Percentiles rank a stretch among this genome's conserved stretches.
Evolutionary conservation across 208 protist genomes (phyloP).

Genomic region (Endotrypanum monterogeii): DNA sequence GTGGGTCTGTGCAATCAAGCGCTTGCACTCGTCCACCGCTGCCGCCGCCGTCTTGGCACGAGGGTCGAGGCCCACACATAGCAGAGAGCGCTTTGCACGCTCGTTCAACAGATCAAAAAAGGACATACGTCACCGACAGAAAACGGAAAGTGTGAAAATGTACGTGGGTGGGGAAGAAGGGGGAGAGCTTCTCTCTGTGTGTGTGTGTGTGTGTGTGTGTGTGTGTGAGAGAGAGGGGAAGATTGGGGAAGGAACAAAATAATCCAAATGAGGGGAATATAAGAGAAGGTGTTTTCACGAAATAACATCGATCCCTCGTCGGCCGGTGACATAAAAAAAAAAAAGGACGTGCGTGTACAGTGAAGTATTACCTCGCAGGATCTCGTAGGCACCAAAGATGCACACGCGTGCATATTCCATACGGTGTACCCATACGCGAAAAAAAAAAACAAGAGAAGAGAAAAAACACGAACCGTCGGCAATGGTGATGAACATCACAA

Average conservation of each 20-base stretch:
- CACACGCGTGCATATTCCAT: too few relatives aligned
- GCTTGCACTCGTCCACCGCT: constrained; percentile 72
- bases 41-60: constrained; percentile 63
- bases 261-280: too few relatives aligned
- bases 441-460: too few relatives aligned
- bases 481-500: too few relatives aligned
- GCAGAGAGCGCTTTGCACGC: constrained; percentile 75
- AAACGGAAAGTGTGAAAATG: neutral
- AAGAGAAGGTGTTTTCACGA: too few relatives aligned
- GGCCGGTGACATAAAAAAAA: too few relatives aligned
- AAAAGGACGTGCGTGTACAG: too few relatives aligned
- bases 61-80: constrained; percentile 88
- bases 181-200: neutral
- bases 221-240: constrained; percentile 1
- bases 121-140: constrained; percentile 14
- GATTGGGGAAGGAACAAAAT: neutral
- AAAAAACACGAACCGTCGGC: too few relatives aligned
- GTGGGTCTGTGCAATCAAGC: constrained; percentile 75
- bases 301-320: too few relatives aligned
- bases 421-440: too few relatives aligned
- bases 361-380: too few relatives aligned
- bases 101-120: constrained; percentile 89
- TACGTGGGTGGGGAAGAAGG: neutral
- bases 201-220: neutral
- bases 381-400: too few relatives aligned